Conservation (phyloP, 129 eudicot species). For the Rutidosis leptorrhynchoides region DNA sequence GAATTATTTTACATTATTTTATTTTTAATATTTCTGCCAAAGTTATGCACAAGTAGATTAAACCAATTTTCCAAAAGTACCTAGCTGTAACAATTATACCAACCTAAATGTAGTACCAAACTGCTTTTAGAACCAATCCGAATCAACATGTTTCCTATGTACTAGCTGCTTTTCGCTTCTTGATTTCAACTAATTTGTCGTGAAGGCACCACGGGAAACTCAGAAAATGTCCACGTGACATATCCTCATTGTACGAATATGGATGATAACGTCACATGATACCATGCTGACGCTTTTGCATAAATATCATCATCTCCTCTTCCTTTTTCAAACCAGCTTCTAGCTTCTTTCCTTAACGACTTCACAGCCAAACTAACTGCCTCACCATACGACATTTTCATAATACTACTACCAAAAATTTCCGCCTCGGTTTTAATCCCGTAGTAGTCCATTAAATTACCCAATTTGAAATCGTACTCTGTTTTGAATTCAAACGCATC, state of each 20-base stretch:
- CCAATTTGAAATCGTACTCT: too few species aligned
- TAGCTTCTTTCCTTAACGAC: conserved; percentile 67
- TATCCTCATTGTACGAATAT: conserved; percentile 42
- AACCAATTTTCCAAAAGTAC: background rate
- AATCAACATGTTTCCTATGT: conserved; percentile 12
- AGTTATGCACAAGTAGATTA: background rate
- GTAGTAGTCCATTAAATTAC: too few species aligned
- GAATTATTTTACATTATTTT: too few species aligned
- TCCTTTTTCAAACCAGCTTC: conserved; percentile 50
- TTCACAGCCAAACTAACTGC: conserved; percentile 65
- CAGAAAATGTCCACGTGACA: conserved; percentile 56
- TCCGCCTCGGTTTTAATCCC: conserved; percentile 83
- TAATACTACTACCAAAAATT: conserved; percentile 64
- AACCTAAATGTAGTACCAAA: conserved; percentile 27
- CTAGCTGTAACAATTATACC: conserved; percentile 17
- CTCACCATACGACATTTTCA: conserved; percentile 74
- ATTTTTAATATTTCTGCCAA: too few species aligned
- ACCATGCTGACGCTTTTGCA: conserved; percentile 90
- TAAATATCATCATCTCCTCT: conserved; percentile 41
- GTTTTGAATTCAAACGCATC: too few species aligned
- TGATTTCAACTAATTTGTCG: conserved; percentile 65
- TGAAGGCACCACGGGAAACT: too few species aligned
- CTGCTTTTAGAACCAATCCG: conserved; percentile 24
- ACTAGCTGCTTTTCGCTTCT: conserved; percentile 36
- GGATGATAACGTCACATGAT: conserved; percentile 75